phyloP scores from a whole-genome alignment of 192 early-diverging fungal species.

The Haplosporangium gracile region DNA sequence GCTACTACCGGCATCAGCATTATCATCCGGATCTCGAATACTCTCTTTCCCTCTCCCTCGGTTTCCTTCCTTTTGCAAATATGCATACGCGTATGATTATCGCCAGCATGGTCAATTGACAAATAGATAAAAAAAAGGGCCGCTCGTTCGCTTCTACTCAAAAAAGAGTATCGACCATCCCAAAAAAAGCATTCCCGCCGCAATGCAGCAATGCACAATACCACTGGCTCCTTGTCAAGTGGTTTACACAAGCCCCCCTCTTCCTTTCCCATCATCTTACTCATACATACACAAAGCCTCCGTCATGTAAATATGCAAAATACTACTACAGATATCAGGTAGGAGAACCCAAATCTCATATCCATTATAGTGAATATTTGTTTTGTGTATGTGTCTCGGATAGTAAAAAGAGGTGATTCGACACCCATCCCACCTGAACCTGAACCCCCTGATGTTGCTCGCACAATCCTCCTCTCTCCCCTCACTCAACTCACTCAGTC shows the following conservation, averaged over 20 bases:
- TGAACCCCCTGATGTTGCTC: neutral
- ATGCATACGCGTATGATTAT: neutral
- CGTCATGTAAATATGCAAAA: no score
- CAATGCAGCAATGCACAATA: neutral
- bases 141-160: neutral
- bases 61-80: neutral
- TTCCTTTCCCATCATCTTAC: no score
- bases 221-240: neutral
- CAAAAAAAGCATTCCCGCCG: conserved; percentile 4
- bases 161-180: neutral
- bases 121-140: neutral
- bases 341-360: no score
- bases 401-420: no score
- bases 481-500: neutral
- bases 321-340: no score
- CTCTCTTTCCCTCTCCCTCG: neutral
- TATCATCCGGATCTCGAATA: no score
- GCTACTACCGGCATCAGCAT: no score
- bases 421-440: no score
- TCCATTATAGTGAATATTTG: no score
- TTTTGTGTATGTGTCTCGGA: no score
- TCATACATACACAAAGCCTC: no score
- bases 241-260: neutral
- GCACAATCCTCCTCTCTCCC: neutral
- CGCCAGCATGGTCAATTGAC: neutral